Base-by-base conservation (phyloP, 2,329 filamentous ascomycete species). In the Colletotrichum sublineola region DNA sequence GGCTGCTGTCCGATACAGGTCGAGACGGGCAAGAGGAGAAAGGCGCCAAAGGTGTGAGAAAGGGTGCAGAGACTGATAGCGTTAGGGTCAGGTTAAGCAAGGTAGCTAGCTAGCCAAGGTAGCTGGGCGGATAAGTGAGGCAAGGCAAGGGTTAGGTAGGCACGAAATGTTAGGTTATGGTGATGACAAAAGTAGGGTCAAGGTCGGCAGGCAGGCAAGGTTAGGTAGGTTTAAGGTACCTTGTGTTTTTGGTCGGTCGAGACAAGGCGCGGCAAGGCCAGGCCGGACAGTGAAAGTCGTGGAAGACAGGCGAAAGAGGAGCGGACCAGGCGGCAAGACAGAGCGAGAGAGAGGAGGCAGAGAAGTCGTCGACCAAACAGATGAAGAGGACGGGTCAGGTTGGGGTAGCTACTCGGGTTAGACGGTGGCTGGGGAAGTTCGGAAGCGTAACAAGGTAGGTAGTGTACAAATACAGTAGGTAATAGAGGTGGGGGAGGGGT, bases 391-490 rank as follows among this genome's bases (percentile, higher is more conserved):
- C 18, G 50, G 64, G n/a, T 29, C 53, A 53, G 38, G 53, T 38
- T 38, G 55, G 36, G 50, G 44, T 52, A 53, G 38, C 57, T 48
- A 60, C 24, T 36, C 46, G 40, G 29, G 52, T 46, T 62, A 63
- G 64, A 53, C 44, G 61, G 62, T 66, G 69, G 61, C 57, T 65
- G 67, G 66, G 60, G 69, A 72, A 72, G 69, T 63, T 72, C 65
- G 65, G 69, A 63, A 68, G 69, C 50, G 69, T 60, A 68, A 65
- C 46, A 42, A 62, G 40, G 38, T 42, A 42, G 14, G 40, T 42
- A 42, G 2, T 24, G 12, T 42, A 42, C 11, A 12, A 12, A 40
- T 14, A 40, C 6, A 24, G 24, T 24, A 24, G 24, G 24, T 24
- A 24, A 11, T 55, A 52, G 64, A 68, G 69, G 69, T 72, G 69